Conservation (phyloP, 2,329 filamentous ascomycete genomes). For the Pseudogymnoascus sp. region DNA sequence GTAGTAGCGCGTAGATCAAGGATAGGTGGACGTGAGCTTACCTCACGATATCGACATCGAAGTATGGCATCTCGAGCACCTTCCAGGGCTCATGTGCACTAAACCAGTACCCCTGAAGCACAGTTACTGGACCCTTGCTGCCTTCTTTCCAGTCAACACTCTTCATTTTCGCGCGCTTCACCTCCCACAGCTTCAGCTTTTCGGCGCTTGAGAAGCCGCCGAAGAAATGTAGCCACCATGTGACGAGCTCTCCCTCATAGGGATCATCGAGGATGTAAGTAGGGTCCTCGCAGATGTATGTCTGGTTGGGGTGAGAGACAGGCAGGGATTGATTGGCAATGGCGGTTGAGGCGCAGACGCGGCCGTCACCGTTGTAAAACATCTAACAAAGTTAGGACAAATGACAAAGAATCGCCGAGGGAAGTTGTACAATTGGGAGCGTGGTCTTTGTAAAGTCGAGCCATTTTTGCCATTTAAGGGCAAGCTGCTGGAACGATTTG, state of each 20-base stretch:
- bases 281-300: conserved; percentile 31
- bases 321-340: conserved; percentile 30
- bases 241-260: conserved; percentile 37
- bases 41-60: conserved; percentile 34
- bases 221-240: conserved; percentile 35
- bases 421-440: conserved; percentile 22
- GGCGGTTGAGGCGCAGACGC: conserved; percentile 33
- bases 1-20: not conserved
- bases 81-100: conserved; percentile 35
- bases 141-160: conserved; percentile 32
- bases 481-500: conserved; percentile 25
- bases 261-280: conserved; percentile 32
- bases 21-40: conserved; percentile 12
- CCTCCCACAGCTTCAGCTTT: conserved; percentile 31
- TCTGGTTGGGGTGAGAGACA: conserved; percentile 23
- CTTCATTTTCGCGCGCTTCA: conserved; percentile 32
- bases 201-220: conserved; percentile 27
- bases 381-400: conserved; percentile 19
- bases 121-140: conserved; percentile 33
- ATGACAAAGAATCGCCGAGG: not conserved
- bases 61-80: conserved; percentile 35
- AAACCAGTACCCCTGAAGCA: conserved; percentile 30
- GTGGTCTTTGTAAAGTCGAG: conserved; percentile 34
- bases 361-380: conserved; percentile 32
- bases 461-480: conserved; percentile 32